Conservation (phyloP, 2,329 filamentous ascomycete genomes). For the Gyromitra esculenta region DNA sequence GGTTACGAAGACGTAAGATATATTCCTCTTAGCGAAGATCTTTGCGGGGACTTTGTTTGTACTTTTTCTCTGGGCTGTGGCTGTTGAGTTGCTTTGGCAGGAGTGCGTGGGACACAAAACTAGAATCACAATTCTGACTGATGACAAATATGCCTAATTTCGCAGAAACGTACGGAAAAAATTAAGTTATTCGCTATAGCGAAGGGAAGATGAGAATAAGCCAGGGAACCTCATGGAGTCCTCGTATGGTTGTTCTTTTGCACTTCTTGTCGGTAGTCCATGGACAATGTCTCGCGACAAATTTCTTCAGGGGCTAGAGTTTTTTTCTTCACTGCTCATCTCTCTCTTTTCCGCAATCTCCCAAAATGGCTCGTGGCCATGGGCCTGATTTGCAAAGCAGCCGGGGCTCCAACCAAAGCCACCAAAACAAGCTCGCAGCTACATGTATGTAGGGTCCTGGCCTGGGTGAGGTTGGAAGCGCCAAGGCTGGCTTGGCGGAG, state of each 20-base stretch:
- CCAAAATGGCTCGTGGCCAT: conserved; percentile 20
- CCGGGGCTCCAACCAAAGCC: not conserved
- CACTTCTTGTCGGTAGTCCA: not conserved
- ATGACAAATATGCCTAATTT: not conserved
- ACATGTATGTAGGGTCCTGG: not conserved
- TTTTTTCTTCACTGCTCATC: conserved; percentile 12
- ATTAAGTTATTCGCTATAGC: conserved; percentile 5
- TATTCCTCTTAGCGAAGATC: not conserved
- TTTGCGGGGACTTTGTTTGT: not conserved
- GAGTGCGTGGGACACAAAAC: not conserved
- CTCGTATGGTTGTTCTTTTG: conserved; percentile 12
- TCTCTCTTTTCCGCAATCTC: conserved; percentile 22
- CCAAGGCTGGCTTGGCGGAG: conserved; percentile 35
- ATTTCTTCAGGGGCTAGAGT: not conserved
- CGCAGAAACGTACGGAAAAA: conserved; percentile 4
- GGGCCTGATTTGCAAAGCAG: conserved; percentile 22
- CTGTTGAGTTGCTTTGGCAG: not conserved
- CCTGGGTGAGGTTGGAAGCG: not conserved
- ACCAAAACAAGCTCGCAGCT: not conserved
- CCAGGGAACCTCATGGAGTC: not conserved
- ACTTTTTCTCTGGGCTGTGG: conserved; percentile 2
- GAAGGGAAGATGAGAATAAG: not conserved
- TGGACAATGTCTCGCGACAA: not conserved
- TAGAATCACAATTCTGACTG: not conserved
- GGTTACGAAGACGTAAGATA: not conserved